phyloP scores from a whole-genome alignment of 495 filamentous ascomycete genomes.

The Achaetomiella virescens region DNA sequence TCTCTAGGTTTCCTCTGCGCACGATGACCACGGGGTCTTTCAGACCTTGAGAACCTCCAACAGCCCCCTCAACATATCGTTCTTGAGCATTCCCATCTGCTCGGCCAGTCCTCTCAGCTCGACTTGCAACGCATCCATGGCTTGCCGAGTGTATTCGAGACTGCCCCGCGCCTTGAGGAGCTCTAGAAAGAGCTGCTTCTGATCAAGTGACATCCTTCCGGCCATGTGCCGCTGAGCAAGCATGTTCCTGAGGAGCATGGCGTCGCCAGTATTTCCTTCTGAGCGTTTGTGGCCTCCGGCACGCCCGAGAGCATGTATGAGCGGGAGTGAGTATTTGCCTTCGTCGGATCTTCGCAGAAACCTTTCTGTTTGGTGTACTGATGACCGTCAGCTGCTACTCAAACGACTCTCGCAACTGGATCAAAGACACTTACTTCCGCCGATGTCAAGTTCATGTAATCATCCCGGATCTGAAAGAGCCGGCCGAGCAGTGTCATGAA shows the following conservation, averaged over 20 bases:
- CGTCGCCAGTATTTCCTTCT: background rate
- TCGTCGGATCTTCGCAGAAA: conserved; percentile 51
- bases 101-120: background rate
- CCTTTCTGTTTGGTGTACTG: conserved; percentile 48
- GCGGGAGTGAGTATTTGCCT: conserved; percentile 52
- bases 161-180: background rate
- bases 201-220: background rate
- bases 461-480: conserved; percentile 83
- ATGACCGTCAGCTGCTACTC: background rate
- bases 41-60: background rate
- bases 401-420: background rate
- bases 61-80: background rate
- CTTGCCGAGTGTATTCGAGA: background rate
- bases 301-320: conserved; percentile 30
- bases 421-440: conserved; percentile 3
- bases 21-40: background rate
- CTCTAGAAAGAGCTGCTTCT: conserved; percentile 7
- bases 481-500: conserved; percentile 72
- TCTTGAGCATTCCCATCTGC: background rate
- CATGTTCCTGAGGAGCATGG: background rate
- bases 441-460: conserved; percentile 67
- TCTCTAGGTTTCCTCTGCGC: background rate
- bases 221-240: conserved; percentile 1
- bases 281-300: background rate
- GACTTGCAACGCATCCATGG: background rate